Evolutionary conservation across 768 basidiomycete species (phyloP), one percentile per base, ranked within the genome.

Genomic region (Lentinula boryana): DNA sequence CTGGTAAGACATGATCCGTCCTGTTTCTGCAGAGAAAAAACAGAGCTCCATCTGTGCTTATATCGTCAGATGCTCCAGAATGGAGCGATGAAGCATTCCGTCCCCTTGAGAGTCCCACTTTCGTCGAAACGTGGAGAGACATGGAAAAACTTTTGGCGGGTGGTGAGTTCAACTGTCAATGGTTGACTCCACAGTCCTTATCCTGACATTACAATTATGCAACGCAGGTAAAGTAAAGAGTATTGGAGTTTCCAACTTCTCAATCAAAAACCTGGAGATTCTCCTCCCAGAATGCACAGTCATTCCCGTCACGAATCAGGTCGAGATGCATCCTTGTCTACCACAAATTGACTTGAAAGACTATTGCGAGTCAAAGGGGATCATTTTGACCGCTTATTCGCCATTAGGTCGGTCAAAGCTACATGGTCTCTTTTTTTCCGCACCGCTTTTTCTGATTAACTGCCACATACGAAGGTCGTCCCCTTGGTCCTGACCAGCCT

Each of bases 201-300:
- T 32, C 49, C 15, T 58, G n/a, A 40, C 6, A 2, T 12, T 21
- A 12, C 21, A 43, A n/a, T 7, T 43, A 48, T 61, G 61, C 63
- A 63, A 16, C 32, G 7, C 66, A 68, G 77, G 76, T 38, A 80
- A 78, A 69, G 77, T 77, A 27, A 79, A 75, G 64, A 67, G 70
- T 3, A 78, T 82, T 59, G 84, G 84, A 8, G 81, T 87, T n/a
- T 82, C 81, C 40, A 85, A 85, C 69, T 84, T 84, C 65, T 80
- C 78, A 10, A 74, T 82, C 60, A 79, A 79, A 66, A 78, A 74
- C 2, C 66, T 74, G 12, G 65, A 57, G 4, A 56, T 74, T 40
- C 73, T 86, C 6, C 69, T 82, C 33, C 71, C 78, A 40, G 74
- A 77, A 21, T 78, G 75, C 62, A 78, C 71, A 21, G 65, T 84